Conservation (phyloP, 2,329 filamentous ascomycete species). For the Colletotrichum liriopes region DNA sequence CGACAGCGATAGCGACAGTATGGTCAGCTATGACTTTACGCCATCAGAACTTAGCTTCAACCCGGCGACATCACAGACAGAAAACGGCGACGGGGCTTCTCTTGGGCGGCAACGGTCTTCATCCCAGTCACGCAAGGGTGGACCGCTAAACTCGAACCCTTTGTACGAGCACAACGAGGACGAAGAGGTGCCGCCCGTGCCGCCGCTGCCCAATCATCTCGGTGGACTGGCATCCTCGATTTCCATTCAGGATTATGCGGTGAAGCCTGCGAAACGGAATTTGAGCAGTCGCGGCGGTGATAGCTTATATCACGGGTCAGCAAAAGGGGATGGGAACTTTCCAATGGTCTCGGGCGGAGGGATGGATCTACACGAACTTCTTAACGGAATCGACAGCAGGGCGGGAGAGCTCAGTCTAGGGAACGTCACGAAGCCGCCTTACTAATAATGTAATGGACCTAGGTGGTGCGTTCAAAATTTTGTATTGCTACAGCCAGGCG, state of each 20-base stretch:
- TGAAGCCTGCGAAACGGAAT: slow-evolving; percentile 54
- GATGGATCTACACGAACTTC: slow-evolving; percentile 65
- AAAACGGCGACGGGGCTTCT: slow-evolving; percentile 48
- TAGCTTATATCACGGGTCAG: slow-evolving; percentile 47
- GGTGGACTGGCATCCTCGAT: slow-evolving; percentile 49
- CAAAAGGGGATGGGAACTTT: slow-evolving; percentile 46
- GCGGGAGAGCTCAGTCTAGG: slow-evolving; percentile 63
- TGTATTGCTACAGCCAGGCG: slow-evolving; percentile 40
- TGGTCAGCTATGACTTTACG: slow-evolving; percentile 79
- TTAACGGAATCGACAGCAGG: slow-evolving; percentile 66
- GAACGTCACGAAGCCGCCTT: slow-evolving; percentile 65
- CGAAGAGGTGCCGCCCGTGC: slow-evolving; percentile 69
- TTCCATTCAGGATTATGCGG: slow-evolving; percentile 55
- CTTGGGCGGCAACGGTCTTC: slow-evolving; percentile 51
- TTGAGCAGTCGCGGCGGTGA: slow-evolving; percentile 61
- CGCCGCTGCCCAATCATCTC: slow-evolving; percentile 64
- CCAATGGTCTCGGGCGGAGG: slow-evolving; percentile 54
- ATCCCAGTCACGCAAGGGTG: slow-evolving; percentile 56
- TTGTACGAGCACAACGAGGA: slow-evolving; percentile 52
- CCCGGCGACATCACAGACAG: slow-evolving; percentile 49
- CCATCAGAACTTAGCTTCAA: slow-evolving; percentile 78
- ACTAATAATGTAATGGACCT: slow-evolving; percentile 55
- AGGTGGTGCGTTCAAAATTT: slow-evolving; percentile 11
- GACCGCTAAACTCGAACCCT: slow-evolving; percentile 63
- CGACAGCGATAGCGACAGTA: slow-evolving; percentile 74